Base-by-base conservation (phyloP, 2,329 filamentous ascomycete genomes). In the Colletotrichum limetticola region DNA sequence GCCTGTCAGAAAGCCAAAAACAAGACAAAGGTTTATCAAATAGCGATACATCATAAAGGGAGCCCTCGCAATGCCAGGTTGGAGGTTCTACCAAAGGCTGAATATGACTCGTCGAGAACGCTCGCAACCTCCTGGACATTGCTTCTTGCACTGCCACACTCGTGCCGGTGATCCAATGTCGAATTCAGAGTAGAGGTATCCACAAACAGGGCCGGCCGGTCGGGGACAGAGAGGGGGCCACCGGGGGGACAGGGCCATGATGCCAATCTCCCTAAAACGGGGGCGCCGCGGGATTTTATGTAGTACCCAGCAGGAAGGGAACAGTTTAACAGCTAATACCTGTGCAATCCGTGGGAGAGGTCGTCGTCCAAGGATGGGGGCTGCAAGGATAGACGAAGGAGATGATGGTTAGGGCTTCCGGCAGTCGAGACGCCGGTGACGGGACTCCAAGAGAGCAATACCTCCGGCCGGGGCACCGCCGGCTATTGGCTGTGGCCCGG, bases 401-500 rank as follows among this genome's bases (percentile, higher is more conserved):
- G 42, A 61, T 22, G 59, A 52, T 28, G 37, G n/a, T 52, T 46
- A 65, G 52, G 66, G 66, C 55, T 68, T 52, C 70, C 70, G 70
- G 70, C 66, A 72, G 70, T 72, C 70, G 56, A 72, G 60, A 59
- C 35, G n/a, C 60, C 66, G 70, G 66, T n/a, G 46, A 57, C 70
- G 70, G 70, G 35, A 70, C 37, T 65, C 66, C 66, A 72, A 72
- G 55, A 72, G 7, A 70, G 70, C 32, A 70, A 61, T 66, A 70
- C 22, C 60, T 57, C 70, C 70, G 70, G 70, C 70, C 66, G 66
- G 70, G 28, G 46, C 46, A 70, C 37, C 35, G 60, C 70, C 55
- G 60, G 60, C 60, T 46, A 72, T 65, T 72, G 70, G 66, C 66
- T 72, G 70, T 57, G 35, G 35, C 16, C 61, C 24, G 58, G 35